Base-by-base conservation (phyloP, 2,329 filamentous ascomycete genomes). In the Colletotrichum tropicale region DNA sequence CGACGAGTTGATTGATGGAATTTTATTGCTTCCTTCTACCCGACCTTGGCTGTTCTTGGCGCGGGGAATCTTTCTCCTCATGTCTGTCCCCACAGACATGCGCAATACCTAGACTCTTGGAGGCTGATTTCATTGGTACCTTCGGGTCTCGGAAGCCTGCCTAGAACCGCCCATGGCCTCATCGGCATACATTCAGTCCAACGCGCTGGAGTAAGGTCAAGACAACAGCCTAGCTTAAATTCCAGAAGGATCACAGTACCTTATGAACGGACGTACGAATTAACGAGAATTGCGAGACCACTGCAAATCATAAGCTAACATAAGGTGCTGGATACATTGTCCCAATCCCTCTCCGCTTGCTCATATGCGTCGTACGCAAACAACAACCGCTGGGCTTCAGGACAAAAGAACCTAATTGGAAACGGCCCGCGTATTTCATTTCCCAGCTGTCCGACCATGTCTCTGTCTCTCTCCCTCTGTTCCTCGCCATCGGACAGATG, bases 341-440 rank as follows among this genome's bases (percentile, higher is more conserved):
- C 43, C 34, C 79, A 80, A 5, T 78, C 80, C 60, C 78, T 78
- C 66, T 75, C 73, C 4, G 73, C 73, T 68, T 75, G 67, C 6
- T 61, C 68, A 13, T 75, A 75, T 8, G 72, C 72, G 28, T 75
- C 72, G 38, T 75, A 75, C 16, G 56, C 73, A 58, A 71, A 71
- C 28, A 75, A 26, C 30, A 21, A 61, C 4, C 34, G 36, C 64
- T 71, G 73, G n/a, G 70, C 55, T 21, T 55, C 21, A 24, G 73
- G 73, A 48, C 73, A 75, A 13, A 67, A 70, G 58, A 67, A 75
- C 34, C 72, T 52, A 24, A 67, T 70, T 12, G 72, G 72, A 34
- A 75, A 75, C 13, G 36, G 36, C 13, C 18, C 21, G 10, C 28
- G 13, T 28, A 55, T 43, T 30, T 28, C 32, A 32, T 7, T 28